phyloP scores from a whole-genome alignment of 1,284 basidiomycete genomes.

The Ceratobasidium sp. region DNA sequence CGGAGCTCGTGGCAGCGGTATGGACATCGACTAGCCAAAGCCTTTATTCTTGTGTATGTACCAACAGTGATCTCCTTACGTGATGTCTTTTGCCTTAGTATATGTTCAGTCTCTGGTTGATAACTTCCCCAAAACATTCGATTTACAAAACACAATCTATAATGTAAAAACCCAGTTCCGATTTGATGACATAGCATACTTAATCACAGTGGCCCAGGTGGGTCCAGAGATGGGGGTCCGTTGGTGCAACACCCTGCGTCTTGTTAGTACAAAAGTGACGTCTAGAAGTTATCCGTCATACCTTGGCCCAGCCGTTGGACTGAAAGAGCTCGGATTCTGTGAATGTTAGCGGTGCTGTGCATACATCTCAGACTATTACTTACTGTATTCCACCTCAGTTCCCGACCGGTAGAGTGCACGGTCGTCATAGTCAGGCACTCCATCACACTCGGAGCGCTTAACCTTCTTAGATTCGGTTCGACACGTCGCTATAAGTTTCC shows the following conservation, averaged over 20 bases:
- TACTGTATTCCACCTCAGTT: background rate
- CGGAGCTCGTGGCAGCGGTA: slow-evolving; percentile 37
- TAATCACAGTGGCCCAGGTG: background rate
- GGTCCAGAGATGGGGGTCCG: slow-evolving; percentile 1
- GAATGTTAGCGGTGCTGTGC: background rate
- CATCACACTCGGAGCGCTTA: slow-evolving; percentile 17
- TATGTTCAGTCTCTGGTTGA: slow-evolving; percentile 4
- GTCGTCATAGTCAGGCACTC: slow-evolving; percentile 1
- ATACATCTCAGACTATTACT: background rate
- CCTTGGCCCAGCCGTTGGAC: slow-evolving; percentile 7
- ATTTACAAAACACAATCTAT: slow-evolving; percentile 22
- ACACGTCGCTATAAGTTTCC: slow-evolving; percentile 5
- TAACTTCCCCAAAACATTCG: slow-evolving; percentile 9
- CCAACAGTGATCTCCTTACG: slow-evolving; percentile 2
- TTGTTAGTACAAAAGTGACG: background rate
- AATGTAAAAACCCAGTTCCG: slow-evolving; percentile 10
- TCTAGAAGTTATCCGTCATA: background rate
- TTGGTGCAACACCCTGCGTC: background rate
- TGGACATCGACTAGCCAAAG: slow-evolving; percentile 23
- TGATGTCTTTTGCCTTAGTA: background rate
- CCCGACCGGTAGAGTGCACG: background rate
- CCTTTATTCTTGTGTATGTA: slow-evolving; percentile 14
- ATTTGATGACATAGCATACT: background rate
- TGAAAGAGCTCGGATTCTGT: slow-evolving; percentile 5
- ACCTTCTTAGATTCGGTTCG: background rate